Conservation (phyloP, 176 grass and related monocot genomes). For the Saccharum officinarum region DNA sequence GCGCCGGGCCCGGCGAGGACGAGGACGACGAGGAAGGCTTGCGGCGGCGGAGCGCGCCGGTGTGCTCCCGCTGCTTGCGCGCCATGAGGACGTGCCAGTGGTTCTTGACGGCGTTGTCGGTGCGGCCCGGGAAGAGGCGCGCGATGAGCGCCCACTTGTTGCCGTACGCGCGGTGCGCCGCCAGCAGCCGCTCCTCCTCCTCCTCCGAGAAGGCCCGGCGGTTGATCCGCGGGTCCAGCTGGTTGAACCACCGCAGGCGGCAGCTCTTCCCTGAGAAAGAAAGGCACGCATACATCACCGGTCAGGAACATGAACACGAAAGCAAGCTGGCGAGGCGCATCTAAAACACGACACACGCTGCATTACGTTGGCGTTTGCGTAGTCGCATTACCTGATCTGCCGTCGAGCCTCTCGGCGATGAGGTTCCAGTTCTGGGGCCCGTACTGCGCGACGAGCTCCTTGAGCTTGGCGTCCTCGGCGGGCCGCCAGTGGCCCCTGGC, state of each 20-base stretch:
- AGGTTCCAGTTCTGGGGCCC: slow-evolving; percentile 91
- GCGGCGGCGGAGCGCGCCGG: slow-evolving; percentile 67
- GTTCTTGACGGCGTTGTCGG: slow-evolving; percentile 96
- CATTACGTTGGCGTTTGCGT: not conserved
- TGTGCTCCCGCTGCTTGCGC: slow-evolving; percentile 68
- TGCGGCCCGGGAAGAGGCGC: slow-evolving; percentile 77
- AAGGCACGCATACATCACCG: no score
- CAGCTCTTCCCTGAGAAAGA: slow-evolving; percentile 69
- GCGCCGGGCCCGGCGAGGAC: not conserved
- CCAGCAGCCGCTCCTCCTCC: slow-evolving; percentile 79
- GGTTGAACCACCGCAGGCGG: slow-evolving; percentile 92
- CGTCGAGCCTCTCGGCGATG: slow-evolving; percentile 86
- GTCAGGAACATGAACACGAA: no score
- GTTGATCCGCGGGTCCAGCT: slow-evolving; percentile 89
- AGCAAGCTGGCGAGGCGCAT: not conserved
- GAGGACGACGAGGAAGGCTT: not conserved
- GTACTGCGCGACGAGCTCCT: slow-evolving; percentile 67
- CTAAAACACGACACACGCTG: not conserved
- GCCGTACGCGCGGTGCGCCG: slow-evolving; percentile 73
- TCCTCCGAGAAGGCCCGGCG: slow-evolving; percentile 65
- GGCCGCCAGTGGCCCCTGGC: slow-evolving; percentile 75
- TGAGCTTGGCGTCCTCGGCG: slow-evolving; percentile 80
- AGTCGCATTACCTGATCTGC: slow-evolving; percentile 66
- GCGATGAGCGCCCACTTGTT: slow-evolving; percentile 96
- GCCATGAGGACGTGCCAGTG: slow-evolving; percentile 97